phyloP scores from a whole-genome alignment of 441 rosid species.

The Erodium moschatum region DNA sequence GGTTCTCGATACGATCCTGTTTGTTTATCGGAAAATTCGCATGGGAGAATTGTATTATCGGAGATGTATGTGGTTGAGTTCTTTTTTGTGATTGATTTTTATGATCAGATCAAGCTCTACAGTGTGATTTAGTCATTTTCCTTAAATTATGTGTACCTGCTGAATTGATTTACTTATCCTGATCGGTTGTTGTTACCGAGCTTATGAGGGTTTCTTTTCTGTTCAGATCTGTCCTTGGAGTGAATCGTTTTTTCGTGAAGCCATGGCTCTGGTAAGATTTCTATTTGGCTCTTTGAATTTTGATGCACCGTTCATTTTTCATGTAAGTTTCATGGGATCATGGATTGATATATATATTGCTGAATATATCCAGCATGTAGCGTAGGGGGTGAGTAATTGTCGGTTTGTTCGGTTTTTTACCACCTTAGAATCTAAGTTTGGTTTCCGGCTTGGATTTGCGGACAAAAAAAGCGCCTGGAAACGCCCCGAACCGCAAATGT shows the following conservation, averaged over 20 bases:
- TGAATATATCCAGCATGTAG: no score
- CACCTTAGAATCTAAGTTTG: no score
- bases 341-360: no score
- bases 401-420: no score
- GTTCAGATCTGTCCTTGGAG: background rate
- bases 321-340: no score
- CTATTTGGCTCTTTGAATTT: no score
- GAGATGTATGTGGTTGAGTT: background rate
- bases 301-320: no score
- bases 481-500: no score
- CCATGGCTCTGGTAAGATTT: slow-evolving; percentile 20
- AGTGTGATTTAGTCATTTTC: background rate
- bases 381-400: no score
- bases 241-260: background rate
- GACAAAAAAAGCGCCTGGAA: no score
- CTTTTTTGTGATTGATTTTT: background rate
- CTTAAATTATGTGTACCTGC: background rate
- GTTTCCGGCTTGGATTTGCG: no score
- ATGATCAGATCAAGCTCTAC: background rate
- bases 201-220: background rate
- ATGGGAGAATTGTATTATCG: background rate
- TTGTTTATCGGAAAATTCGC: background rate
- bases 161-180: background rate
- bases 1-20: background rate
- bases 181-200: background rate